Evolutionary conservation across 2,329 filamentous ascomycete genomes (phyloP).

Genomic region (Stagonosporopsis chrysanthemi): DNA sequence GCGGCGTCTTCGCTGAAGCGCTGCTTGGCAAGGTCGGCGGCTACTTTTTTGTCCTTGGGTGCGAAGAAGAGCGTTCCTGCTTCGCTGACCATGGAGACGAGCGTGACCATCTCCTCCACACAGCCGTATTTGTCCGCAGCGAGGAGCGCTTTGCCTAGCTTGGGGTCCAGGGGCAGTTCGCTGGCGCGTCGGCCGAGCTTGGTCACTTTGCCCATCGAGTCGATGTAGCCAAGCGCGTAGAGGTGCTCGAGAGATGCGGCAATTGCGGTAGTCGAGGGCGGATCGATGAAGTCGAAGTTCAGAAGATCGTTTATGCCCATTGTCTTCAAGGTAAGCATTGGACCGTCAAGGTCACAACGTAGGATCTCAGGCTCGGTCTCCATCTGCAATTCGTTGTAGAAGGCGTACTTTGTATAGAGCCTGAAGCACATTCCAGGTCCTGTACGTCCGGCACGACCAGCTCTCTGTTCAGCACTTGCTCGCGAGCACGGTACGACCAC

Average conservation of each 20-base stretch:
- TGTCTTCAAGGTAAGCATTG: slow-evolving; percentile 86
- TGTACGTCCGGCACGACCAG: slow-evolving; percentile 90
- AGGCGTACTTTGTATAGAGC: slow-evolving; percentile 91
- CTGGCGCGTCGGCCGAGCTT: slow-evolving; percentile 93
- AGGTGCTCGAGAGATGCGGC: slow-evolving; percentile 89
- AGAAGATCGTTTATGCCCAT: slow-evolving; percentile 91
- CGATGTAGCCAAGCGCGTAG: slow-evolving; percentile 88
- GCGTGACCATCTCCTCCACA: slow-evolving; percentile 88
- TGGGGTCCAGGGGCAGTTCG: slow-evolving; percentile 91
- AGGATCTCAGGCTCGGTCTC: slow-evolving; percentile 93
- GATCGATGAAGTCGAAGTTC: slow-evolving; percentile 96
- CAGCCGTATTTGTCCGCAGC: slow-evolving; percentile 91
- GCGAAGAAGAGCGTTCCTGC: slow-evolving; percentile 89
- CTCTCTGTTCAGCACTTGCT: slow-evolving; percentile 91
- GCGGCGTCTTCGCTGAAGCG: slow-evolving; percentile 78
- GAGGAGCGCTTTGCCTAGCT: slow-evolving; percentile 88
- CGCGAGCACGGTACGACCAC: slow-evolving; percentile 90
- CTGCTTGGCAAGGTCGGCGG: slow-evolving; percentile 87
- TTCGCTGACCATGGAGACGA: slow-evolving; percentile 94
- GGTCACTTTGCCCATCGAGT: slow-evolving; percentile 86
- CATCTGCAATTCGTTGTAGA: slow-evolving; percentile 93
- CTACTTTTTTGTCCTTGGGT: slow-evolving; percentile 96
- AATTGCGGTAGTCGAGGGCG: slow-evolving; percentile 86
- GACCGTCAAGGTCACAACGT: slow-evolving; percentile 82
- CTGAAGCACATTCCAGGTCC: slow-evolving; percentile 92